Conservation (phyloP, 179 eudicot genomes). For the Nepenthes alata region DNA sequence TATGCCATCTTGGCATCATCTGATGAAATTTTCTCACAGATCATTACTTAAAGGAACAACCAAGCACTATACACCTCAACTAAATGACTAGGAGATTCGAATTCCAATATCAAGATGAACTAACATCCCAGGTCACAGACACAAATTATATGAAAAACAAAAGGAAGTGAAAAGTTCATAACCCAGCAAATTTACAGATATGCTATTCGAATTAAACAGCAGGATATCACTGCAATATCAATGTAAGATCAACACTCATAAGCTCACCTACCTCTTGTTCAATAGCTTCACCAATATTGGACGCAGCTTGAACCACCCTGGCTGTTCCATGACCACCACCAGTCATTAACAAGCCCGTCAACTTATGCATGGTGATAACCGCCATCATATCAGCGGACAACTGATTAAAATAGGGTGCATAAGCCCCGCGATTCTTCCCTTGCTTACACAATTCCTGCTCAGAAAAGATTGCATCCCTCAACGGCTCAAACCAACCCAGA, state of each 20-base stretch:
- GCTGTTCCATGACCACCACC: conserved; percentile 58
- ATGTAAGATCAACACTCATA: background rate
- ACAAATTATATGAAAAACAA: no score
- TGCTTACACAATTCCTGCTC: conserved; percentile 50
- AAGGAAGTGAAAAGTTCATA: no score
- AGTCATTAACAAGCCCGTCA: conserved; percentile 69
- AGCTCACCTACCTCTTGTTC: conserved; percentile 68
- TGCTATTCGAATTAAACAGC: no score
- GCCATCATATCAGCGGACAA: conserved; percentile 96
- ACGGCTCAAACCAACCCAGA: conserved; percentile 94
- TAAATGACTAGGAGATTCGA: no score
- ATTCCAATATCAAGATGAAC: no score
- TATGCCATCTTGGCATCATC: background rate
- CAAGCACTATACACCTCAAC: background rate
- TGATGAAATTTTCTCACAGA: background rate
- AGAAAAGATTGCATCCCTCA: conserved; percentile 46
- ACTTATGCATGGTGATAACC: conserved; percentile 91
- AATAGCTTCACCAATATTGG: conserved; percentile 70
- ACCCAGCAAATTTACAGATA: no score
- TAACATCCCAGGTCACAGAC: no score
- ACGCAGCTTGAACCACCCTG: conserved; percentile 65
- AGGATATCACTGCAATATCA: background rate
- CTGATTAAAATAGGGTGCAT: conserved; percentile 44
- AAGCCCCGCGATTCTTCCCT: conserved; percentile 36
- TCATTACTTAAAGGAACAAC: background rate